phyloP scores from a whole-genome alignment of 805 yeast species.

The Ogataea degrootiae region DNA sequence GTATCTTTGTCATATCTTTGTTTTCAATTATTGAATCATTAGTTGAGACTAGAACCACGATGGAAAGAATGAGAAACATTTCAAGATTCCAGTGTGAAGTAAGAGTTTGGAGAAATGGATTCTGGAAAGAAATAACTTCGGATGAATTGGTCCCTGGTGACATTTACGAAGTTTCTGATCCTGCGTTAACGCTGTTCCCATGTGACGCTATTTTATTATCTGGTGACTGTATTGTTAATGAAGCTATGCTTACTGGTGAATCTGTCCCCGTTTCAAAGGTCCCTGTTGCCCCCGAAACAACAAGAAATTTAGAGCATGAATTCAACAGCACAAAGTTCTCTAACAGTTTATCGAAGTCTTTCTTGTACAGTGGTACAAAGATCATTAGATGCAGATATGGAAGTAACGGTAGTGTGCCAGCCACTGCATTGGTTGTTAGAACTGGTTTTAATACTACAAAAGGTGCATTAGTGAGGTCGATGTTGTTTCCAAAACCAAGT shows the following conservation, averaged over 20 bases:
- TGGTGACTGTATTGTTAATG: conserved; percentile 96
- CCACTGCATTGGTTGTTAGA: conserved; percentile 79
- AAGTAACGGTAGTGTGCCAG: conserved; percentile 55
- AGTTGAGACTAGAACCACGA: conserved; percentile 76
- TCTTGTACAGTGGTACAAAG: conserved; percentile 84
- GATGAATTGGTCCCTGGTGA: conserved; percentile 93
- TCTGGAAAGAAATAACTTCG: conserved; percentile 80
- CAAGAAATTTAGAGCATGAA: conserved; percentile 52
- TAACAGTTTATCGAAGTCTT: conserved; percentile 65
- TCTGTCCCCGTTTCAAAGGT: conserved; percentile 91
- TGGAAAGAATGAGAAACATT: conserved; percentile 66
- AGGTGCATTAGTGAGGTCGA: conserved; percentile 88
- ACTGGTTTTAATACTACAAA: conserved; percentile 96
- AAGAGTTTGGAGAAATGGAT: conserved; percentile 86
- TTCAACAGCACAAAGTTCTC: conserved; percentile 54
- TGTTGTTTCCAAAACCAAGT: conserved; percentile 93
- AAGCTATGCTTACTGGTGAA: conserved; percentile 97
- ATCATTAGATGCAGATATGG: conserved; percentile 77
- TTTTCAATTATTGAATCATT: conserved; percentile 76
- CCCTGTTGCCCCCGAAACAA: conserved; percentile 58
- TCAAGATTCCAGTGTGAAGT: conserved; percentile 75
- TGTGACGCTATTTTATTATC: conserved; percentile 83
- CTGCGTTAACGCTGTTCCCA: conserved; percentile 68
- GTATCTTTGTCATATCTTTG: conserved; percentile 83
- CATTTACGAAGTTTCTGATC: conserved; percentile 86